phyloP scores from a whole-genome alignment of 2,329 filamentous ascomycete genomes.

The Phoma herbarum region DNA sequence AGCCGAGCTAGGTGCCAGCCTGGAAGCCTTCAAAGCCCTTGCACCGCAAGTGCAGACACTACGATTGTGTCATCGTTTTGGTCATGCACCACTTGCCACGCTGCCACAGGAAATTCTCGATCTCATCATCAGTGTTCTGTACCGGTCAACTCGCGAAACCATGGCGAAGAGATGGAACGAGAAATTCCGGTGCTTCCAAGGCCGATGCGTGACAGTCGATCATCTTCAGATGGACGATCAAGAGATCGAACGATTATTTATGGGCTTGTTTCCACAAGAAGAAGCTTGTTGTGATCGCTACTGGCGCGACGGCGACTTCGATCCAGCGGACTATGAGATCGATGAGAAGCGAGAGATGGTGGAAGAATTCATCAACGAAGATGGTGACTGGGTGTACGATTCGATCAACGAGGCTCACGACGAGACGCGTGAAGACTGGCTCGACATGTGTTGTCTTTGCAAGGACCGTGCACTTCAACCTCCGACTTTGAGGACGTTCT shows the following conservation, averaged over 20 bases:
- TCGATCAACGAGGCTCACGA: not conserved
- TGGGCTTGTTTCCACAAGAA: not conserved
- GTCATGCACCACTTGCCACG: conserved; percentile 1
- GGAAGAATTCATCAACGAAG: not conserved
- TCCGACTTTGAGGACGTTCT: not conserved
- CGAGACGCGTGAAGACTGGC: not conserved
- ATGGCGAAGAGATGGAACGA: not conserved
- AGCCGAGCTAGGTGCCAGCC: conserved; percentile 16
- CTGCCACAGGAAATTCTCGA: conserved; percentile 22
- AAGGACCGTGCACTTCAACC: not conserved
- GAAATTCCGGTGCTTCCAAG: conserved; percentile 10
- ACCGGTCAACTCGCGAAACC: not conserved
- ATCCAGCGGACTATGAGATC: not conserved
- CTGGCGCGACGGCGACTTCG: not conserved
- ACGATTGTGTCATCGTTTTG: conserved; percentile 21
- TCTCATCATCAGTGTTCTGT: not conserved
- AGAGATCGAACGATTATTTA: not conserved
- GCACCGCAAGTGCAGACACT: not conserved
- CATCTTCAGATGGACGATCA: not conserved
- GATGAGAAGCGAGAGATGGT: not conserved
- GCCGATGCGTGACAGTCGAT: not conserved
- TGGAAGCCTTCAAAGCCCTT: conserved; percentile 9
- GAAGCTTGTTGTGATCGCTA: not conserved
- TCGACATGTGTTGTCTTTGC: not conserved
- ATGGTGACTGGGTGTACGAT: not conserved